Base-by-base conservation (phyloP, 148 eudicot species). In the Fagopyrum esculentum region DNA sequence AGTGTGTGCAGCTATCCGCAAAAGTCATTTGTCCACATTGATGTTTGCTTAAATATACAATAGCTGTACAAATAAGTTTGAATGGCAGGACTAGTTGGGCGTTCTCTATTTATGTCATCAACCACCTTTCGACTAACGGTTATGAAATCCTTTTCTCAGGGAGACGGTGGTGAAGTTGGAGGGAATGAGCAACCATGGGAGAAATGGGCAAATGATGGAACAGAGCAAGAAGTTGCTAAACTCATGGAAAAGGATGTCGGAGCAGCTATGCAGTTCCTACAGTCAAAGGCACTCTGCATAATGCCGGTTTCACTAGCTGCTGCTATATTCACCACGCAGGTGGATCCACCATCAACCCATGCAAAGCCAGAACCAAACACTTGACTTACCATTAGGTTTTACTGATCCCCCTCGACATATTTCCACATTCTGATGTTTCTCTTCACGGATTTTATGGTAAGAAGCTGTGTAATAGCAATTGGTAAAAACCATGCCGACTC, bases 251-350 rank as follows among this genome's bases (percentile, higher is more conserved):
- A 66, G 13, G 71, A 66, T 40, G 69, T 63, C 3, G 69, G 69
- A 63, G 69, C 69, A 29, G 71, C 71, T 40, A 66, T 66, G 71
- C 71, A 66, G 12, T 66, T 66, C 47, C 71, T 66, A 9, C 69
- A 66, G 47, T 66, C 71, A 5, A 66, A 66, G 19, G 71, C 71
- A 2, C 71, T 66, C 1, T 66, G 71, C 71, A 66, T 66, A 40
- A 66, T 66, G 71, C 71, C 71, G 1, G 71, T 66, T 45, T 66
- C 71, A 6, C 71, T 66, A 5, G 71, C 71, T 40, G 71, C 71
- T 15, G 71, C 71, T 9, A 66, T 66, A 45, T 66, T 40, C 35
- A 29, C 69, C 45, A 26, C 69, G 0, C 69, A 63, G 45, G 63
- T 22, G 30, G 69, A 63, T 0, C 69, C 69, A 30, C n/a, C 45